These are phyloP conservation scores for Magnaporthiopsis incrustans DNA, from an alignment of 2,329 filamentous ascomycete species.

Conservation along the genomic window DNA sequence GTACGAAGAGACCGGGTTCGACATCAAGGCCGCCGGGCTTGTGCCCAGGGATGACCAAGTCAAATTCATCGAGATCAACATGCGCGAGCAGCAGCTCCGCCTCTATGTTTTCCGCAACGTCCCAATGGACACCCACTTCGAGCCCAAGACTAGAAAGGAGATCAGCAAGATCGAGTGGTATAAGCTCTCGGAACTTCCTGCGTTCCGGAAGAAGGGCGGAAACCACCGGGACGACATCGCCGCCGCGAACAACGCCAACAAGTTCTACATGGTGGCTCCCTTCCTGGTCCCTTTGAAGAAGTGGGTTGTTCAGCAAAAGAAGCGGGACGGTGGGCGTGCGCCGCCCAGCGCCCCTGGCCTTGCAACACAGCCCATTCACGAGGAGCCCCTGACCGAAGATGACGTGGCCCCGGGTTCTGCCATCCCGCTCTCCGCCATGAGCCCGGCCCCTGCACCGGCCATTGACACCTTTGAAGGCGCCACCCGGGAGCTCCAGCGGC, in stretches of 20 bases:
- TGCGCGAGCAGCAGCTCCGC: constrained; percentile 87
- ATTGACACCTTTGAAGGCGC: constrained; percentile 42
- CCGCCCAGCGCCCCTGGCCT: constrained; percentile 31
- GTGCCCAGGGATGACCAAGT: constrained; percentile 63
- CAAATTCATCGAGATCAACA: constrained; percentile 80
- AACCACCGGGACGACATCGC: constrained; percentile 50
- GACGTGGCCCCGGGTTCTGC: constrained; percentile 28
- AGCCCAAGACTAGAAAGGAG: constrained; percentile 88
- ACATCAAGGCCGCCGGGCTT: constrained; percentile 67
- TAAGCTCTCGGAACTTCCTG: constrained; percentile 78
- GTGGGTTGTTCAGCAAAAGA: constrained; percentile 83
- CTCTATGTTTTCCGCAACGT: constrained; percentile 89
- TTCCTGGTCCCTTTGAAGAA: constrained; percentile 80
- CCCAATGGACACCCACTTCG: constrained; percentile 78
- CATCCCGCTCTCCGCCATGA: background rate
- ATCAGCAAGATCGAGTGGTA: constrained; percentile 98
- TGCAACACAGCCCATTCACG: constrained; percentile 35
- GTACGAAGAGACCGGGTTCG: constrained; percentile 91
- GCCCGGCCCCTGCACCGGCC: constrained; percentile 20
- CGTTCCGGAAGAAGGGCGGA: constrained; percentile 60
- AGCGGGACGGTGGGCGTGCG: constrained; percentile 49
- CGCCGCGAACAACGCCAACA: constrained; percentile 60
- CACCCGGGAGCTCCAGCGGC: constrained; percentile 42
- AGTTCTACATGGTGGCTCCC: constrained; percentile 97
- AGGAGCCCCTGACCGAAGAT: constrained; percentile 56